Conservation (phyloP, 495 filamentous ascomycete species). For the Penicillium cataractarum region DNA sequence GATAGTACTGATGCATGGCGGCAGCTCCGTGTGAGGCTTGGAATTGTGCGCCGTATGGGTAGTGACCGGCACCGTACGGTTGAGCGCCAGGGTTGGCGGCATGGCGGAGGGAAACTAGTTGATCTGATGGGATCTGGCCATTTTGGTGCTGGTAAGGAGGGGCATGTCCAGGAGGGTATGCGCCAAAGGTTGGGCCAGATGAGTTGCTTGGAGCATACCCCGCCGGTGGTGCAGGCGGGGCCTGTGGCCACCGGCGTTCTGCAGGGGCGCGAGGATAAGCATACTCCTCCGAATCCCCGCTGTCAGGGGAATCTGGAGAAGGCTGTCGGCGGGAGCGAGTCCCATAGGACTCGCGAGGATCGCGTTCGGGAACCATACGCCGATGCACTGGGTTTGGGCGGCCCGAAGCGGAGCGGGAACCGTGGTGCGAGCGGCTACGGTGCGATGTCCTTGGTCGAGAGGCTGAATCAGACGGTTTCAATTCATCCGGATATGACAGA, state of each 20-base stretch:
- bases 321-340: conserved; percentile 50
- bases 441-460: conserved; percentile 62
- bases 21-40: conserved; percentile 37
- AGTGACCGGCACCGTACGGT: conserved; percentile 37
- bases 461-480: conserved; percentile 83
- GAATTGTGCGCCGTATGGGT: conserved; percentile 42
- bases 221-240: conserved; percentile 36
- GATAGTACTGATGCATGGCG: conserved; percentile 41
- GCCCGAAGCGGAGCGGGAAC: conserved; percentile 46
- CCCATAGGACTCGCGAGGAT: conserved; percentile 38
- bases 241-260: conserved; percentile 43
- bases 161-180: conserved; percentile 28
- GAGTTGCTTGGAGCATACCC: conserved; percentile 54
- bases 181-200: conserved; percentile 43
- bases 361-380: conserved; percentile 43
- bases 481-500: conserved; percentile 61
- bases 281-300: conserved; percentile 58
- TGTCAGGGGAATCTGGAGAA: conserved; percentile 57
- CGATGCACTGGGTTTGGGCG: conserved; percentile 48
- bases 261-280: conserved; percentile 41
- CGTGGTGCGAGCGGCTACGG: conserved; percentile 44
- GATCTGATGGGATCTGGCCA: conserved; percentile 41
- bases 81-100: conserved; percentile 37
- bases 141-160: conserved; percentile 35
- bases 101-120: conserved; percentile 45